phyloP scores from a whole-genome alignment of 208 protist species.

The Trypanosoma caninum region DNA sequence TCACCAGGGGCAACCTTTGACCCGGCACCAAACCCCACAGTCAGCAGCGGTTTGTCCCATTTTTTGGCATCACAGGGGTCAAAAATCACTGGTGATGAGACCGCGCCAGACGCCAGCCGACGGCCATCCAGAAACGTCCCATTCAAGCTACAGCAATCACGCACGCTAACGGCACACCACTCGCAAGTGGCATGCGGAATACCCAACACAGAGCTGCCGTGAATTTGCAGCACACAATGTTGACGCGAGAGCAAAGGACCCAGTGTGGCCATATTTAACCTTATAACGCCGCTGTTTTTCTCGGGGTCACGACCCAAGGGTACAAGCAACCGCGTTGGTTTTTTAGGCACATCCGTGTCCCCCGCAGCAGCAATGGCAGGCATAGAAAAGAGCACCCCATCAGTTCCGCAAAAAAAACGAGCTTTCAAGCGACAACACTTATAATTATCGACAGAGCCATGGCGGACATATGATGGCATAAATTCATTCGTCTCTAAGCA shows the following conservation, averaged over 20 bases:
- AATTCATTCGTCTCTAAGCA: background rate
- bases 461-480: conserved; percentile 14
- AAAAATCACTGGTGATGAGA: conserved; percentile 11
- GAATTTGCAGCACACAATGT: conserved; percentile 34
- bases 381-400: background rate
- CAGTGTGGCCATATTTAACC: conserved; percentile 16
- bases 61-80: conserved; percentile 6
- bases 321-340: conserved; percentile 7
- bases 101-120: conserved; percentile 18
- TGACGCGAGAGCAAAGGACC: conserved; percentile 35
- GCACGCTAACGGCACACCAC: conserved; percentile 26
- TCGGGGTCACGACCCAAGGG: conserved; percentile 27
- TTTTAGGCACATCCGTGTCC: background rate
- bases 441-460: conserved; percentile 20
- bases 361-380: background rate
- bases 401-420: conserved; percentile 21
- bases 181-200: background rate
- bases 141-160: conserved; percentile 34
- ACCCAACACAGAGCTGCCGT: background rate
- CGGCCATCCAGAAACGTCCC: conserved; percentile 35
- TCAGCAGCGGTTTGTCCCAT: conserved; percentile 22
- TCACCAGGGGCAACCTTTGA: conserved; percentile 16
- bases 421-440: conserved; percentile 24
- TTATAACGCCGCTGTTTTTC: conserved; percentile 26
- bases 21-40: conserved; percentile 32